Percentiles rank a stretch among this genome's conserved stretches.
These are phyloP conservation scores for Trichoderma asperellum DNA, from an alignment of 2,329 filamentous ascomycete species.

Conservation along the genomic window DNA sequence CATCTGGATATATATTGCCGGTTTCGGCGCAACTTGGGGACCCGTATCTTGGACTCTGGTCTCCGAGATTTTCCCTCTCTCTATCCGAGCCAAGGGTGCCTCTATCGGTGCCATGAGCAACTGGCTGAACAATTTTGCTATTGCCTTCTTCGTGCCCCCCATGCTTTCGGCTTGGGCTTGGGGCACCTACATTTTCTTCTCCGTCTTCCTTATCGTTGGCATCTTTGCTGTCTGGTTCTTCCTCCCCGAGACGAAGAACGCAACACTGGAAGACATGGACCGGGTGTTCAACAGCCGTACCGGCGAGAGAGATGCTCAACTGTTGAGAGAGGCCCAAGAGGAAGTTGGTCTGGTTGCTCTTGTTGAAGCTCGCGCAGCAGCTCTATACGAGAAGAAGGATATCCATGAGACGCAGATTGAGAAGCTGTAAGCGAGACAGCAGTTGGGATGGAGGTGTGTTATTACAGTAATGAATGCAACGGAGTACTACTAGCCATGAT, in stretches of 20 bases:
- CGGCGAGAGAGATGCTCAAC: constrained; percentile 35
- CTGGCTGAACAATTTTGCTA: constrained; percentile 65
- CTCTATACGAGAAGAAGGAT: constrained; percentile 21
- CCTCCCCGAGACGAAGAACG: constrained; percentile 66
- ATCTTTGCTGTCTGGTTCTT: constrained; percentile 65
- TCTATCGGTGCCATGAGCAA: constrained; percentile 68
- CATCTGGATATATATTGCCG: constrained; percentile 75
- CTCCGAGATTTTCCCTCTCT: constrained; percentile 74
- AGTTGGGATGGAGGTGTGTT: not conserved
- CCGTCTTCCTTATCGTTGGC: constrained; percentile 65
- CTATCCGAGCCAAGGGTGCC: constrained; percentile 71
- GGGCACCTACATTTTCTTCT: constrained; percentile 74
- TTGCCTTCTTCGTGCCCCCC: constrained; percentile 68
- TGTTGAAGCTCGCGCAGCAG: constrained; percentile 4
- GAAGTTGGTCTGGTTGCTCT: constrained; percentile 34
- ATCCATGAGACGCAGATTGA: constrained; percentile 21
- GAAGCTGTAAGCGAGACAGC: constrained; percentile 4
- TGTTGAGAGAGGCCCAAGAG: constrained; percentile 35
- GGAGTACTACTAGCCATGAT: constrained; percentile 10
- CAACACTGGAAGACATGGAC: constrained; percentile 68
- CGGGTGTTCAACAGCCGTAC: constrained; percentile 51
- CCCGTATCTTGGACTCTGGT: constrained; percentile 76
- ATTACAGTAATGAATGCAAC: constrained; percentile 1
- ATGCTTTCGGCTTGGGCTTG: constrained; percentile 68
- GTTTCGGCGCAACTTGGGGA: constrained; percentile 78